A percentile compares a stretch with the other conserved stretches of the same genome.
phyloP scores from a whole-genome alignment of 2,329 filamentous ascomycete species.

The Mariannaea elegans region DNA sequence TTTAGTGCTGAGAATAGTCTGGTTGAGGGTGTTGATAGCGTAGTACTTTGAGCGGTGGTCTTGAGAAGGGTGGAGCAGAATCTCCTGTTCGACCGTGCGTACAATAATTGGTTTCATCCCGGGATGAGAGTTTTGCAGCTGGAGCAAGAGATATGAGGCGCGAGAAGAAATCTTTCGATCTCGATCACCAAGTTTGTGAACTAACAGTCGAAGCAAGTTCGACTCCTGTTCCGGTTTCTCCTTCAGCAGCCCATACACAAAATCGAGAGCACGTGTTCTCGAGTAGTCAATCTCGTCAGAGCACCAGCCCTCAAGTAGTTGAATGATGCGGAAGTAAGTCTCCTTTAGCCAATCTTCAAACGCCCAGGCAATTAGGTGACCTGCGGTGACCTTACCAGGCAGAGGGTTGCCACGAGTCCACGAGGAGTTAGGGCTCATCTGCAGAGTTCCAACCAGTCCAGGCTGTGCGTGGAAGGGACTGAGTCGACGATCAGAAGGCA shows the following conservation, averaged over 20 bases:
- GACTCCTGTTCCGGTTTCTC: slow-evolving; percentile 98
- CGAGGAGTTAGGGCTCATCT: slow-evolving; percentile 61
- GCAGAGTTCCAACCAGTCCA: slow-evolving; percentile 74
- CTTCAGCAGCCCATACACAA: slow-evolving; percentile 89
- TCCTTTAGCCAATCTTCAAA: slow-evolving; percentile 97
- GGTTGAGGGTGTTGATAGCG: slow-evolving; percentile 94
- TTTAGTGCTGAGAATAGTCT: slow-evolving; percentile 88
- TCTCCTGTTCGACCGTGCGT: slow-evolving; percentile 83
- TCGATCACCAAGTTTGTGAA: slow-evolving; percentile 96
- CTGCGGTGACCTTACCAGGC: slow-evolving; percentile 76
- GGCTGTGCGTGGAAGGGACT: slow-evolving; percentile 83
- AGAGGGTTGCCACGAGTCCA: slow-evolving; percentile 78
- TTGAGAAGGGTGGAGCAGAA: slow-evolving; percentile 87
- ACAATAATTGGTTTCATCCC: slow-evolving; percentile 93
- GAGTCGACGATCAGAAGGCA: slow-evolving; percentile 84
- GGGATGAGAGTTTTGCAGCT: slow-evolving; percentile 87
- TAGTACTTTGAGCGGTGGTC: slow-evolving; percentile 92
- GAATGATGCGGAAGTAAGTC: slow-evolving; percentile 91
- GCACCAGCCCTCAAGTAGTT: slow-evolving; percentile 91
- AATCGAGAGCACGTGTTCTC: slow-evolving; percentile 85
- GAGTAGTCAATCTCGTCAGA: slow-evolving; percentile 96
- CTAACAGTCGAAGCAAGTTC: slow-evolving; percentile 87
- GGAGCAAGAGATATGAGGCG: slow-evolving; percentile 91
- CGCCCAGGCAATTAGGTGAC: slow-evolving; percentile 86
- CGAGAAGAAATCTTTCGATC: slow-evolving; percentile 96